Conservation (phyloP, 768 basidiomycete species). For the Hypholoma sublateritium region DNA sequence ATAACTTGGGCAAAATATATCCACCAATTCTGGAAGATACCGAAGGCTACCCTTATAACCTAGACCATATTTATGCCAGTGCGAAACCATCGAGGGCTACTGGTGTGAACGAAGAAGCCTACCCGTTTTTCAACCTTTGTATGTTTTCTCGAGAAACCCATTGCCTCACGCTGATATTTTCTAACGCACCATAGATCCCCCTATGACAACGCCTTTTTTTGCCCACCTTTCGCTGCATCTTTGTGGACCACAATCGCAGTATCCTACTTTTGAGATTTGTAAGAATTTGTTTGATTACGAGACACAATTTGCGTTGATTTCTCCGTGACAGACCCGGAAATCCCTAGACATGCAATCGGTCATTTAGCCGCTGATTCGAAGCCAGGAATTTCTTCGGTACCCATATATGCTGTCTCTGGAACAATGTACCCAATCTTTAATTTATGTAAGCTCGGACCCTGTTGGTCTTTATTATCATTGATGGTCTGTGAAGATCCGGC, state of each 20-base stretch:
- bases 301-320: not conserved
- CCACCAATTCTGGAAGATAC: not conserved
- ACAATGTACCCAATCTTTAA: not conserved
- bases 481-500: constrained; percentile 5
- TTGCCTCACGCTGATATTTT: not conserved
- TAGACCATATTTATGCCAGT: not conserved
- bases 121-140: constrained; percentile 17
- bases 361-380: not conserved
- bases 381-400: not conserved
- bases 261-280: constrained; percentile 22
- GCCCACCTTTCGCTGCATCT: constrained; percentile 9
- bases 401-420: not conserved
- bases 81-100: not conserved
- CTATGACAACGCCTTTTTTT: constrained; percentile 8
- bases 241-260: constrained; percentile 11
- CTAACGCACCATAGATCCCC: constrained; percentile 9
- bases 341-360: not conserved
- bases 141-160: not conserved
- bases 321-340: not conserved
- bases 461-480: not conserved
- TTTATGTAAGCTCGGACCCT: not conserved
- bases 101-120: not conserved
- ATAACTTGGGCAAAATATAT: constrained; percentile 1
- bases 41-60: not conserved
- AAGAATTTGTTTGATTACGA: not conserved